These are phyloP conservation scores for Cladosporium sp. DNA, from an alignment of 2,329 filamentous ascomycete species.

Conservation along the genomic window DNA sequence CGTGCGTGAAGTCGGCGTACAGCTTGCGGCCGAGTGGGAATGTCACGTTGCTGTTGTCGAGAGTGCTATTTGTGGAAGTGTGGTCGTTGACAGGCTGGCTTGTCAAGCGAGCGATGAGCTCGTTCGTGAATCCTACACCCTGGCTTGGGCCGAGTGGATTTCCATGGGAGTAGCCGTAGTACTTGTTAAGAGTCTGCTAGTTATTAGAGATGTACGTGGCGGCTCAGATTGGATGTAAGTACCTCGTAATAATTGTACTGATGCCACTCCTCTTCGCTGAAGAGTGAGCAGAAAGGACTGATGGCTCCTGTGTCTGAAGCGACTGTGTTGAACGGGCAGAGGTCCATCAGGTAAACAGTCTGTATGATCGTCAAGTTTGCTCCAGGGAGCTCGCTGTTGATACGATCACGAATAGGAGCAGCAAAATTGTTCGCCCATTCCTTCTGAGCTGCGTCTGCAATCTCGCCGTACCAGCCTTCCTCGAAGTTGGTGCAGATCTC, in stretches of 20 bases:
- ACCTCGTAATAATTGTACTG: conserved; percentile 73
- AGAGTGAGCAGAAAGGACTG: conserved; percentile 76
- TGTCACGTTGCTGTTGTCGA: conserved; percentile 66
- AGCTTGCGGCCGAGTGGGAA: conserved; percentile 71
- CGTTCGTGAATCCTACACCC: conserved; percentile 84
- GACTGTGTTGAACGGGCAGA: conserved; percentile 85
- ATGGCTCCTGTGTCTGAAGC: conserved; percentile 57
- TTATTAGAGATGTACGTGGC: not conserved
- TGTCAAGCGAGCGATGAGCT: conserved; percentile 81
- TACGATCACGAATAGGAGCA: conserved; percentile 65
- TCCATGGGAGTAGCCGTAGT: conserved; percentile 77
- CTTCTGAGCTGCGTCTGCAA: conserved; percentile 55
- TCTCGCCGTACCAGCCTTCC: conserved; percentile 52
- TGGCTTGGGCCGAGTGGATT: conserved; percentile 80
- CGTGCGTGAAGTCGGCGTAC: conserved; percentile 90
- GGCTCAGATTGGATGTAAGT: not conserved
- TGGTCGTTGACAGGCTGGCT: conserved; percentile 67
- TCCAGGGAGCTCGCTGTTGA: conserved; percentile 70
- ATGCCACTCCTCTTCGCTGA: conserved; percentile 76
- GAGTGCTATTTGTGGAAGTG: conserved; percentile 75
- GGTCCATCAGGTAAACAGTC: conserved; percentile 76
- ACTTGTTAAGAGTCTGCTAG: conserved; percentile 72
- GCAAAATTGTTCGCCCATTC: conserved; percentile 66
- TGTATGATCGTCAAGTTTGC: conserved; percentile 65
- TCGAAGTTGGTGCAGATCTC: conserved; percentile 72